Percentiles rank a stretch among this genome's conserved stretches.
Conservation (phyloP, 2,329 filamentous ascomycete species). For the Hypoxylon sp. region DNA sequence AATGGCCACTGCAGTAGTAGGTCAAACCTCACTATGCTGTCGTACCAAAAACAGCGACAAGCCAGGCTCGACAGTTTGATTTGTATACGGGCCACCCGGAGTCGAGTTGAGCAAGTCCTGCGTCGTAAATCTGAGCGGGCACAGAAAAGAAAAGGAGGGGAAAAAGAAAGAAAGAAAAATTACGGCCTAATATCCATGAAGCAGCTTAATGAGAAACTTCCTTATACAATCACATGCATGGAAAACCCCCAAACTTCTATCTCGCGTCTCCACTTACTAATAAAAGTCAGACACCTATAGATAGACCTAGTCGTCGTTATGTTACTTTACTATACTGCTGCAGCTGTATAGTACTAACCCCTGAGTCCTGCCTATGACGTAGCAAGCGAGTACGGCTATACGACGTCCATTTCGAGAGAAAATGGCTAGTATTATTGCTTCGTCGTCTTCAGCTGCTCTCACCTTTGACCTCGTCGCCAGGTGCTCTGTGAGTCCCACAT, state of each 20-base stretch:
- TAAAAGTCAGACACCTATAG: slow-evolving; percentile 3
- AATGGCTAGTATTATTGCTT: slow-evolving; percentile 61
- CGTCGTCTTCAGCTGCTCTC: slow-evolving; percentile 66
- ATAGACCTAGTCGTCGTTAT: slow-evolving; percentile 11
- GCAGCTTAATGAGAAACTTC: slow-evolving; percentile 22
- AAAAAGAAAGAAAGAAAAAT: not conserved
- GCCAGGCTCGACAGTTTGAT: slow-evolving; percentile 5
- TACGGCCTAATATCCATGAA: slow-evolving; percentile 1
- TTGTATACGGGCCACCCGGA: slow-evolving; percentile 13
- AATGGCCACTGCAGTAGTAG: too few species aligned
- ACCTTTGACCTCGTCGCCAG: slow-evolving; percentile 79
- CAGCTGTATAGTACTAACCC: slow-evolving; percentile 19
- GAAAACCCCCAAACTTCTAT: slow-evolving; percentile 14
- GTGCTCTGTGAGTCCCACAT: slow-evolving; percentile 73
- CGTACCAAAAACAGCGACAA: slow-evolving; percentile 13
- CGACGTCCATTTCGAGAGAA: slow-evolving; percentile 44
- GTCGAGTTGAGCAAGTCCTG: slow-evolving; percentile 1
- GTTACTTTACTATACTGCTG: too few species aligned
- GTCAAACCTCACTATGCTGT: too few species aligned
- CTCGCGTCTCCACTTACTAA: slow-evolving; percentile 22
- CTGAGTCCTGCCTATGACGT: slow-evolving; percentile 23
- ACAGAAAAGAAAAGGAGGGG: slow-evolving; percentile 7
- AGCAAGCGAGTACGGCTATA: slow-evolving; percentile 6
- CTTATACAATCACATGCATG: slow-evolving; percentile 22
- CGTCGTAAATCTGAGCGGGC: slow-evolving; percentile 1